Evolutionary conservation across 2,329 filamentous ascomycete species (phyloP), one percentile per base, ranked within the genome.

Genomic region (Corinectria fuckeliana): DNA sequence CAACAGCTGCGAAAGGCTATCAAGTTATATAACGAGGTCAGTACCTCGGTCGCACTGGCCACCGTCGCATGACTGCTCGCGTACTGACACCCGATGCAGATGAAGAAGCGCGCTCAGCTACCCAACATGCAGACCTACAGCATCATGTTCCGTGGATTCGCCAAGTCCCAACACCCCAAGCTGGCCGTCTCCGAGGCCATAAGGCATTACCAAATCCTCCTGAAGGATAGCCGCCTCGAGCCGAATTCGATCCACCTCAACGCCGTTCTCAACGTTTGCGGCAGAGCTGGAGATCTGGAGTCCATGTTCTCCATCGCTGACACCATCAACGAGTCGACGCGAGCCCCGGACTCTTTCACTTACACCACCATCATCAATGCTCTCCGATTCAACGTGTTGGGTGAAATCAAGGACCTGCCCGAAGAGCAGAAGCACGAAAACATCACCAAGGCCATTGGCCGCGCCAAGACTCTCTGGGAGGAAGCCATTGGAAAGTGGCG

Each of bases 91-190:
- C 39, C 32, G 26, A 44, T 58, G 11, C 66, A 92, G 90, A 98
- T 99, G 94, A 99, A 98, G 79, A 98, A 98, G 78, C 85, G 93
- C 61, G 89, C 83, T 5, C 90, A 96, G 69, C 81, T 85, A 23
- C 94, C 95, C 1, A 94, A 93, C 72, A 84, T 87, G 3, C 85
- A 89, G 69, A 97, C 95, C 0, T 97, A 91, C 72, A 95, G 91
- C 16, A 88, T 91, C 58, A 85, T 98, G 58, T 88, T 99, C 66
- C 82, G 86, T 50, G 94, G 93, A 26, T 86, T 93, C 54, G 84
- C 88, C 38, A 77, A 81, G 39, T 86, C 88, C 14, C 72, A 83
- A 1, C 83, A 89, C 58, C 76, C 82, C 1, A 79, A 83, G 41
- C 74, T 85, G 26, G 88, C 88, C 48, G 82, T 95, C 5, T 75